Evolutionary conservation across 2,329 filamentous ascomycete species (phyloP), one percentile per base, ranked within the genome.

Genomic region (Botrytis squamosa): DNA sequence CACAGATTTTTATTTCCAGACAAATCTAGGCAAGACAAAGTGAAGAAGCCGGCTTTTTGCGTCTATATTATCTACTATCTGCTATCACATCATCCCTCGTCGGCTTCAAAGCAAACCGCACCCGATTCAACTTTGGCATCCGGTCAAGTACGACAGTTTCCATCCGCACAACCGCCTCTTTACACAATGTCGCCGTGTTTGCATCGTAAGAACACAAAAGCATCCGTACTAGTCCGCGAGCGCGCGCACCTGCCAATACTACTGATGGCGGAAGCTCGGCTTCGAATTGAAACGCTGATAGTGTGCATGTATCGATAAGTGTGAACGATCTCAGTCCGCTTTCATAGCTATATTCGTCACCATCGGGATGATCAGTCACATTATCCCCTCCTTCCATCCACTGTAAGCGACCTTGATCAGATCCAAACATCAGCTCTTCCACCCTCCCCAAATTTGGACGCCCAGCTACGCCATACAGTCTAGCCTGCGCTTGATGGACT

Each of bases 211-310:
- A 77, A 63, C 79, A 82, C 20, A 80, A 60, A 20, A 82, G 73
- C 2, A 79, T 79, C 12, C 80, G 74, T 55, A 80, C 67, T 80
- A 82, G 81, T 1, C 81, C 81, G 8, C 80, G 79, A 71, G 82
- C 80, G 4, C 75, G 74, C 18, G 79, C 81, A 57, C 78, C 80
- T 36, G 81, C 73, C 14, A 82, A 73, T 3, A 79, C 78, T 9
- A 79, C 80, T 0, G 76, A 77, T 3, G 81, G 81, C 16, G 80
- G 80, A 52, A 80, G 76, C 72, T 78, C 75, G 1, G 81, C 78
- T 55, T 77, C 70, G 70, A 82, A 81, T 8, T 81, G 75, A 20
- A 77, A 80, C 16, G 81, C 81, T 33, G 74, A 79, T 75, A 81
- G 74, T 22, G 78, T 77, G 40, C 79, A 68, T 20, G 80, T 81